Evolutionary conservation across 2,329 filamentous ascomycete species (phyloP), one percentile per base, ranked within the genome.

Genomic region (Exophiala alcalophila): DNA sequence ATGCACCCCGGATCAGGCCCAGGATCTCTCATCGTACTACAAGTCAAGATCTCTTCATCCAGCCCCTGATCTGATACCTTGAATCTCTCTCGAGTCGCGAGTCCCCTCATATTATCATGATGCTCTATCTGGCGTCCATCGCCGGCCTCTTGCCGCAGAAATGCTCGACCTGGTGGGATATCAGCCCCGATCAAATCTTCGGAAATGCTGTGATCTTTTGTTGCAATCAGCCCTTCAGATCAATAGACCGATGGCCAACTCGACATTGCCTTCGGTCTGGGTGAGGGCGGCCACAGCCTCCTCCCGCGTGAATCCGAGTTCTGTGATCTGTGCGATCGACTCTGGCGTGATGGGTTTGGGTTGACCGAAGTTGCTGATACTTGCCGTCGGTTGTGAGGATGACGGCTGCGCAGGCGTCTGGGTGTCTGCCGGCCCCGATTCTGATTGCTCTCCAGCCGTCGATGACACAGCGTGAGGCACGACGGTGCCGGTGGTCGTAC

Each of bases 221-320:
- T n/a, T n/a, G n/a, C n/a, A n/a, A n/a, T n/a, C n/a, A n/a, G n/a
- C 10, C 19, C 16, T 26, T 42, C 26, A 52, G 18, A 52, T 35
- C 34, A 96, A 76, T 50, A 95, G 73, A 34, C 84, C 82, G 32
- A 89, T 90, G n/a, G 91, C 91, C 52, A 83, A 80, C 50, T 97
- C 87, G 5, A 96, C 79, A 59, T 97, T 86, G 14, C 92, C 91
- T 14, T 81, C 81, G 11, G 86, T 86, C 20, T 87, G 86, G 58
- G 89, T 80, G 37, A 98, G 70, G 2, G 90, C 89, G 47, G 84
- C 80, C 38, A 92, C 74, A 1, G 90, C 91, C 55, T 87, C 77
- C 48, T 84, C 77, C 39, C 83, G 75, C 2, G 82, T 78, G 53
- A 92, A 89, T 0, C 91, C 90, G 53, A 97, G 72, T 32, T 80